These are phyloP conservation scores for Karstenula rhodostoma DNA, from an alignment of 2,329 filamentous ascomycete species.

Conservation along the genomic window DNA sequence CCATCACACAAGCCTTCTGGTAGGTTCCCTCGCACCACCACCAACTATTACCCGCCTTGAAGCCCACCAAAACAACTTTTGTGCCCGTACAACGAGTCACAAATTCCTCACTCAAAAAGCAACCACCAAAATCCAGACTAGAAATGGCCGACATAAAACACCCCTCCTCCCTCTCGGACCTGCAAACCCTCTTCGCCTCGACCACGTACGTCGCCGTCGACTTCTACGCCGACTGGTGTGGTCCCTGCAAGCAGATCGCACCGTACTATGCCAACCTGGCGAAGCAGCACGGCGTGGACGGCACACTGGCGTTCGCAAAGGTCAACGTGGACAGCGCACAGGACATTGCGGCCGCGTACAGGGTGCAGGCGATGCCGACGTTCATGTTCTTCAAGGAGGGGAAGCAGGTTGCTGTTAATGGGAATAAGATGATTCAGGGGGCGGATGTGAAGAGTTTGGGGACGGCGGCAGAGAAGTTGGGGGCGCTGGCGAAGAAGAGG, in stretches of 20 bases:
- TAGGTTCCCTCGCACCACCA: background rate
- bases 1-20: background rate
- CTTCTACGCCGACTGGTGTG: slow-evolving; percentile 12
- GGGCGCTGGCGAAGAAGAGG: background rate
- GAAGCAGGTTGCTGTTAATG: background rate
- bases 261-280: background rate
- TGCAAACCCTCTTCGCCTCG: background rate
- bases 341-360: background rate
- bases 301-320: background rate
- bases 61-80: background rate
- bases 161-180: background rate
- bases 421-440: background rate
- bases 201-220: background rate
- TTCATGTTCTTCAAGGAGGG: background rate
- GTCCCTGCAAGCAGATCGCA: background rate
- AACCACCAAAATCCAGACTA: background rate
- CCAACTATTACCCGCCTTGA: background rate
- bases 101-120: background rate
- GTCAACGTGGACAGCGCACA: background rate
- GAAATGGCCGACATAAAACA: background rate
- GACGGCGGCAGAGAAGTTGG: background rate
- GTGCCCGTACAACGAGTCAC: background rate
- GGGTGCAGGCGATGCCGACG: background rate
- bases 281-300: background rate
- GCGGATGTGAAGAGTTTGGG: background rate